Evolutionary conservation across 352 stramenopile species (phyloP).

Genomic region (Phytophthora sojae): DNA sequence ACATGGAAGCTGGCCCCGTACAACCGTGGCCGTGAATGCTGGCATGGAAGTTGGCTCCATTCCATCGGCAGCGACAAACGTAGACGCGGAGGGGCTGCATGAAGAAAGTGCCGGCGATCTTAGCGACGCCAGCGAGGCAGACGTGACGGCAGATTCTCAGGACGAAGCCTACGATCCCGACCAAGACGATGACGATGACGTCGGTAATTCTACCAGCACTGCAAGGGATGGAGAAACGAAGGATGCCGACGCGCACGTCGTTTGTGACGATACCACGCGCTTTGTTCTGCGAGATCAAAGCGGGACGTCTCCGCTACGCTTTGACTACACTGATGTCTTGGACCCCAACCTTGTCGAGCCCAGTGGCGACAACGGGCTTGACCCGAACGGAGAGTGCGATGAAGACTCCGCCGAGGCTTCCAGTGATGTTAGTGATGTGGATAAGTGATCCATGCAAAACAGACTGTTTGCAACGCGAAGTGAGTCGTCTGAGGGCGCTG

Average conservation of each 20-base stretch:
- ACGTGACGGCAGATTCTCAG: background rate
- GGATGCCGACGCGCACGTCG: no score
- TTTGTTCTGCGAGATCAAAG: background rate
- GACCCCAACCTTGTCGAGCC: background rate
- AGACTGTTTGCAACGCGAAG: background rate
- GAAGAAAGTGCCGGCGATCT: no score
- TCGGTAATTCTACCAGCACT: background rate
- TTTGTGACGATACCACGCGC: background rate
- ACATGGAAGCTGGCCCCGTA: no score
- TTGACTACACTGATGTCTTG: background rate
- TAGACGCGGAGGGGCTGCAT: no score
- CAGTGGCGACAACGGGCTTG: background rate
- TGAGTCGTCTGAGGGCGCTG: background rate
- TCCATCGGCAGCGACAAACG: no score
- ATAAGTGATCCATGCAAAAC: background rate
- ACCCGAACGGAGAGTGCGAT: constrained; percentile 1
- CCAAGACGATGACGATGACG: background rate
- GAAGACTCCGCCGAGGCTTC: background rate
- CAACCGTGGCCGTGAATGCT: no score
- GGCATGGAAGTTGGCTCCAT: no score
- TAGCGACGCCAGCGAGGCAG: background rate
- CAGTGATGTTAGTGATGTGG: background rate
- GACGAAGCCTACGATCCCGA: background rate
- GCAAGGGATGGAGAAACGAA: background rate
- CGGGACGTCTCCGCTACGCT: background rate